Base-by-base conservation (phyloP, 2,329 filamentous ascomycete genomes). In the Clonostachys solani region DNA sequence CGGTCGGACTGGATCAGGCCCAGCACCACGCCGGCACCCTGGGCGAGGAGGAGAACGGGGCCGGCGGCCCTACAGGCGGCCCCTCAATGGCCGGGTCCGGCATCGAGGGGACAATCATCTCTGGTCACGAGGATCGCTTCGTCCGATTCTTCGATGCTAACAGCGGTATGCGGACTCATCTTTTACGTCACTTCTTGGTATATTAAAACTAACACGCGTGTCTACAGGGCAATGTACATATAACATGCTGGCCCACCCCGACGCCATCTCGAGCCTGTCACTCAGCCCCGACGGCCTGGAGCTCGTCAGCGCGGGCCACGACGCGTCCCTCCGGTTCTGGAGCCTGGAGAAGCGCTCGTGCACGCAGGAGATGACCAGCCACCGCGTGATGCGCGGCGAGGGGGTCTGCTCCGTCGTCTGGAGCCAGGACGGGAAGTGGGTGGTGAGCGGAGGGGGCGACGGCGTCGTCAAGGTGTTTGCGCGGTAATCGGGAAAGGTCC, bases 61-160 rank as follows among this genome's bases (percentile, higher is more conserved):
- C 88, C 2, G 86, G 86, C 40, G 90, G 91, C 2, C 90, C 92
- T 6, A 97, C 94, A 0, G 88, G 89, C 19, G 73, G 77, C 35
- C 71, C 77, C 33, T 73, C 74, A 1, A 77, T 76, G 70, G 84
- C 85, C 8, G 87, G 84, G 45, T 89, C 86, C 48, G 87, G 87
- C 34, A 84, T 96, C 1, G 92, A 96, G 66, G 94, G 94, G 12
- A 89, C 95, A 18, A 88, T 99, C 49, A 96, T 99, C 54, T 95
- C 89, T 51, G 94, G 94, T 54, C 92, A 99, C 63, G 94, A 99
- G 72, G 94, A 99, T 70, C 85, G 89, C 57, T 96, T 91, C 60
- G 91, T 99, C 57, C 81, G 92, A 55, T 96, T 99, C 77, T 99
- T 96, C 65, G 94, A 99, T 74, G 94, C 94, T 52, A 97, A 99